phyloP scores from a whole-genome alignment of 345 rosid genomes.

The Eucalyptus polybractea region DNA sequence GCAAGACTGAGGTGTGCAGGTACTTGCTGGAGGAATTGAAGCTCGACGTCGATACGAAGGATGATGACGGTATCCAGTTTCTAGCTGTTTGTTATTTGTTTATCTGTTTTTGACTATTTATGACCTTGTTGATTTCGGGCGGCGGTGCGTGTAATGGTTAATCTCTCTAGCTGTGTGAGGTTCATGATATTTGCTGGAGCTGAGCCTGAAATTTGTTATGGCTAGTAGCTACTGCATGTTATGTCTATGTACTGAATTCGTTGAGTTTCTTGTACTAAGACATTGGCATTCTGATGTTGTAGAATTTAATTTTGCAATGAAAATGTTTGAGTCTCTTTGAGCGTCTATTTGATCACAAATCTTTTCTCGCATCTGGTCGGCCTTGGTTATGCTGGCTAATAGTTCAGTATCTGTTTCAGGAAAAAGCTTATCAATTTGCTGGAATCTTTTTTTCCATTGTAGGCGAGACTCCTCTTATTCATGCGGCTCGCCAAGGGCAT shows the following conservation, averaged over 20 bases:
- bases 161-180: neutral
- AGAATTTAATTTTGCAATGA: neutral
- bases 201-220: neutral
- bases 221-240: neutral
- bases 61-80: conserved; percentile 55
- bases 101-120: neutral
- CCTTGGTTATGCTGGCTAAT: neutral
- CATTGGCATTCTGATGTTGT: neutral
- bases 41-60: conserved; percentile 52
- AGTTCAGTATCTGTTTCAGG: neutral
- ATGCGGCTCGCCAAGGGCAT: conserved; percentile 92
- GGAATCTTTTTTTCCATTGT: neutral
- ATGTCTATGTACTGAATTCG: neutral
- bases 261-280: neutral
- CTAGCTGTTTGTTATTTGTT: neutral
- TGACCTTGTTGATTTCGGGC: neutral
- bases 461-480: conserved; percentile 93
- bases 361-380: neutral
- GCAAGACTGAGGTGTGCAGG: conserved; percentile 66
- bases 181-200: neutral
- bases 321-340: neutral
- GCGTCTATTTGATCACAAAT: neutral
- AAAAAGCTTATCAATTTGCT: neutral
- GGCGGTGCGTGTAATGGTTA: neutral
- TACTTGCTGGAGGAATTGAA: conserved; percentile 75